These are phyloP conservation scores for Dicorynia guianensis DNA, from an alignment of 306 rosid species.

Conservation along the genomic window DNA sequence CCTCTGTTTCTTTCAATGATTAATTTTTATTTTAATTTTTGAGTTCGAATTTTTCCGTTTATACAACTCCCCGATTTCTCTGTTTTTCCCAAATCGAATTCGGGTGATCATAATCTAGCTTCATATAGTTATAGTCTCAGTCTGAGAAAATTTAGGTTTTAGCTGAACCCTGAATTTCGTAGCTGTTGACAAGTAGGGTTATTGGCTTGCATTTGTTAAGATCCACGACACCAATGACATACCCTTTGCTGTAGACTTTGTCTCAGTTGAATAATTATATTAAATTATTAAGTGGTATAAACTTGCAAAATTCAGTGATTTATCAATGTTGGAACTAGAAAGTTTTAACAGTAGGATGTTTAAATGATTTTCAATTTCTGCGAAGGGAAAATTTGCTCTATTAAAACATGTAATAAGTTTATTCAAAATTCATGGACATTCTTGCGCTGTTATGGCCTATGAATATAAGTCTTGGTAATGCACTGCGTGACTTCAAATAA, in stretches of 20 bases:
- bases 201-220: neutral
- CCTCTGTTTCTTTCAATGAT: neutral
- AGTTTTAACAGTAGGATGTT: neutral
- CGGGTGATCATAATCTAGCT: slow-evolving; percentile 7
- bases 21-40: neutral
- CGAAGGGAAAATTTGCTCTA: neutral
- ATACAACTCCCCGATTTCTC: neutral
- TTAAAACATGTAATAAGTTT: neutral
- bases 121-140: neutral
- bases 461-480: no score
- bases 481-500: neutral
- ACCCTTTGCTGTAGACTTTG: neutral
- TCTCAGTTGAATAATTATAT: neutral
- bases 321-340: neutral
- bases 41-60: neutral
- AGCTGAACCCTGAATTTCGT: slow-evolving; percentile 7
- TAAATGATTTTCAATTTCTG: neutral
- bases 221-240: neutral
- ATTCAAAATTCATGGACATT: neutral
- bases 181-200: neutral
- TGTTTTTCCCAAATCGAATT: neutral
- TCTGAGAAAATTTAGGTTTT: slow-evolving; percentile 42
- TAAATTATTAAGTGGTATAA: neutral
- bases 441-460: neutral
- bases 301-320: neutral